Evolutionary conservation across 176 grass and related monocot genomes (phyloP).

Genomic region (Pontederia crassipes): DNA sequence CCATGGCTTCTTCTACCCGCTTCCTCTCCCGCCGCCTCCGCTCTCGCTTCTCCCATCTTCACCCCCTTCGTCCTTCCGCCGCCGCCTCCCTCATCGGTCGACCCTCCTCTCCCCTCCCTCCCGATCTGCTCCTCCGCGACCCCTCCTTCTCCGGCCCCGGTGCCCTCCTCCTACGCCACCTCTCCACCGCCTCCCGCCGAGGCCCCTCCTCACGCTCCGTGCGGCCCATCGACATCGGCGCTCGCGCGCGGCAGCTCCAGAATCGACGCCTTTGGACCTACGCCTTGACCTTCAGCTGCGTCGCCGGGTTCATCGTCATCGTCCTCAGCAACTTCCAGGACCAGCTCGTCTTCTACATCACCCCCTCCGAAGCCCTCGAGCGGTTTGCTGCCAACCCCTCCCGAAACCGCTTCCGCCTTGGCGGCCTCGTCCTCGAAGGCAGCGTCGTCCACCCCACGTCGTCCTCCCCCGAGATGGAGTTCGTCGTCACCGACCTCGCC

Average conservation of each 20-base stretch:
- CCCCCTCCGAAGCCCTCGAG: slow-evolving; percentile 60
- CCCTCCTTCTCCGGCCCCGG: slow-evolving; percentile 8
- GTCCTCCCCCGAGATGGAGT: slow-evolving; percentile 69
- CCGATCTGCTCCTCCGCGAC: neutral
- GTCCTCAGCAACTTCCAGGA: slow-evolving; percentile 92
- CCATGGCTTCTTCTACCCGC: slow-evolving; percentile 19
- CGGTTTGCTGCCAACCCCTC: slow-evolving; percentile 43
- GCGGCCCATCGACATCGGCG: slow-evolving; percentile 59
- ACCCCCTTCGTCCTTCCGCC: neutral
- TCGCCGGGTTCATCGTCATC: slow-evolving; percentile 79
- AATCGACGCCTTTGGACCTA: slow-evolving; percentile 87
- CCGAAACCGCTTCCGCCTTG: slow-evolving; percentile 67
- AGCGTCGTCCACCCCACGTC: slow-evolving; percentile 51
- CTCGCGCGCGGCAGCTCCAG: slow-evolving; percentile 77
- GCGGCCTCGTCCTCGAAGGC: slow-evolving; percentile 86
- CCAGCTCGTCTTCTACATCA: slow-evolving; percentile 95
- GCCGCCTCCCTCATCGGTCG: neutral
- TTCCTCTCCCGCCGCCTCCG: slow-evolving; percentile 28
- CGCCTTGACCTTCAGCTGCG: slow-evolving; percentile 82
- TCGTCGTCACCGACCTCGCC: slow-evolving; percentile 87
- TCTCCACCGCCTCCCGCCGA: slow-evolving; percentile 17
- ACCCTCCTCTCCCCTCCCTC: neutral
- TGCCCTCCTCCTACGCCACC: slow-evolving; percentile 30
- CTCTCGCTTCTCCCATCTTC: neutral
- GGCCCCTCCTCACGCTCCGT: slow-evolving; percentile 2